Percentiles rank a stretch among this genome's conserved stretches.
Conservation (phyloP, 2,329 filamentous ascomycete genomes). For the Alternaria gansuensis region DNA sequence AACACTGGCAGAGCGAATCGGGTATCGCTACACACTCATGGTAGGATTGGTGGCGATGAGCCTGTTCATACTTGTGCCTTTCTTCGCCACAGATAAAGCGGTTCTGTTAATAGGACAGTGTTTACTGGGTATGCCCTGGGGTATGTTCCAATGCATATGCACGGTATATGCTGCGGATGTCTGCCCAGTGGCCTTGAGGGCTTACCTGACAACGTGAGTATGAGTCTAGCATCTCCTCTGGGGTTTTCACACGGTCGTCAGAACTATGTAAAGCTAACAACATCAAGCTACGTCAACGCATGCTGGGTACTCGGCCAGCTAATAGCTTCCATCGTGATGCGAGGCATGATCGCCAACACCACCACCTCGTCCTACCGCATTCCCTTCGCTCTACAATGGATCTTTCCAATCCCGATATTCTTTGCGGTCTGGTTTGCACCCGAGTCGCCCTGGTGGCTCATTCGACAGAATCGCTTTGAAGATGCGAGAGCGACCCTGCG, state of each 20-base stretch:
- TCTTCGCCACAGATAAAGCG: slow-evolving; percentile 26
- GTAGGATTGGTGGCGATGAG: slow-evolving; percentile 19
- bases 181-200: slow-evolving; percentile 72
- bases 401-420: slow-evolving; percentile 65
- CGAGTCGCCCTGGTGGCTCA: slow-evolving; percentile 76
- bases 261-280: background rate
- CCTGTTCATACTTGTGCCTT: slow-evolving; percentile 25
- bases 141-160: slow-evolving; percentile 53
- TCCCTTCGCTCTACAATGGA: slow-evolving; percentile 67
- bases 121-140: slow-evolving; percentile 50
- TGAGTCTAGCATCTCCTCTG: background rate
- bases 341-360: slow-evolving; percentile 66
- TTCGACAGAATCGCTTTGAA: slow-evolving; percentile 67
- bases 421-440: slow-evolving; percentile 71
- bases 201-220: slow-evolving; percentile 61
- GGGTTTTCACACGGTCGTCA: background rate
- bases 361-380: slow-evolving; percentile 71
- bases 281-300: slow-evolving; percentile 39
- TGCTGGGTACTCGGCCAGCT: slow-evolving; percentile 63
- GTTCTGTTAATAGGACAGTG: slow-evolving; percentile 29
- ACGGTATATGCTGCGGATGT: slow-evolving; percentile 63
- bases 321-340: slow-evolving; percentile 73
- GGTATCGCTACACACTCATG: slow-evolving; percentile 35
- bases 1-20: slow-evolving; percentile 52
- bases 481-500: slow-evolving; percentile 63